Percentiles rank a stretch among this genome's conserved stretches.
Evolutionary conservation across 768 basidiomycete genomes (phyloP).

Genomic region (Mycena kentingensis): DNA sequence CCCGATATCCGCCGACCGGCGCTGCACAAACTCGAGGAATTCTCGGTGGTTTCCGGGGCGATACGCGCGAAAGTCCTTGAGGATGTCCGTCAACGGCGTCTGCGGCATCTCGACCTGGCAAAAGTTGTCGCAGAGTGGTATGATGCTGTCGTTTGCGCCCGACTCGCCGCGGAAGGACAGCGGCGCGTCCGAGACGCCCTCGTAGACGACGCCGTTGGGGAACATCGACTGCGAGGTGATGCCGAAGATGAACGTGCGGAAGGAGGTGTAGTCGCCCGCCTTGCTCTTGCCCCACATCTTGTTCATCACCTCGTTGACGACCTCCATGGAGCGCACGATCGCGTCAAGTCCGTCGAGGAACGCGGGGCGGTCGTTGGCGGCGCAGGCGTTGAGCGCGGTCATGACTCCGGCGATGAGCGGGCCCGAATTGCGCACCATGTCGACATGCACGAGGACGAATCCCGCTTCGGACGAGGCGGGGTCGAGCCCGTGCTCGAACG

Average conservation of each 20-base stretch:
- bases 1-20: slow-evolving; percentile 15
- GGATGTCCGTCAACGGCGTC: slow-evolving; percentile 31
- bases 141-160: slow-evolving; percentile 34
- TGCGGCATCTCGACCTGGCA: slow-evolving; percentile 32
- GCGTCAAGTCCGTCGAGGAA: slow-evolving; percentile 27
- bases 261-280: slow-evolving; percentile 33
- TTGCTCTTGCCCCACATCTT: slow-evolving; percentile 33
- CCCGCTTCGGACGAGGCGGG: slow-evolving; percentile 28
- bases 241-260: slow-evolving; percentile 38
- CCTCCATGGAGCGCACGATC: slow-evolving; percentile 18
- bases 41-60: slow-evolving; percentile 31
- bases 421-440: slow-evolving; percentile 33
- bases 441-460: slow-evolving; percentile 30
- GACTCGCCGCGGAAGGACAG: slow-evolving; percentile 35
- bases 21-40: slow-evolving; percentile 30
- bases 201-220: slow-evolving; percentile 35
- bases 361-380: slow-evolving; percentile 19
- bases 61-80: slow-evolving; percentile 35
- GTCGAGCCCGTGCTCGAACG: slow-evolving; percentile 33
- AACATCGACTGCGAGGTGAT: slow-evolving; percentile 35
- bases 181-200: slow-evolving; percentile 33
- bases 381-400: slow-evolving; percentile 26
- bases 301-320: slow-evolving; percentile 24
- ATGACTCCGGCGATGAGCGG: slow-evolving; percentile 26
- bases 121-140: slow-evolving; percentile 36